phyloP scores from a whole-genome alignment of 305 asterid species.

The Fraxinus ornus region DNA sequence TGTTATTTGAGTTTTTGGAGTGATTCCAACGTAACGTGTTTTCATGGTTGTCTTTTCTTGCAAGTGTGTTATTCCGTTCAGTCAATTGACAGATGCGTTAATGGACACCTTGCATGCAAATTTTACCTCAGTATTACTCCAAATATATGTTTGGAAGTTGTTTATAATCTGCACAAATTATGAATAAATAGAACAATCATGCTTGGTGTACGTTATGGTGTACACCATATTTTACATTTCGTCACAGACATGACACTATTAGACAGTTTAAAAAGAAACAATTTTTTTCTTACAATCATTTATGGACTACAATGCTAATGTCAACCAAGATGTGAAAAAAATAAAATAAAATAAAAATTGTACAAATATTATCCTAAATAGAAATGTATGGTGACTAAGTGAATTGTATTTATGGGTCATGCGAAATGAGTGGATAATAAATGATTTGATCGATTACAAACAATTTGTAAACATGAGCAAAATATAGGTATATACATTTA shows the following conservation, averaged over 20 bases:
- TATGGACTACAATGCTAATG: no score
- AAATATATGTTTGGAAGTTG: not conserved
- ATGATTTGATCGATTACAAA: no score
- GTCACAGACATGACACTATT: no score
- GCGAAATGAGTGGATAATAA: not conserved
- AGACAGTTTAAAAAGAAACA: no score
- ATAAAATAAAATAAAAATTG: no score
- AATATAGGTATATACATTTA: not conserved
- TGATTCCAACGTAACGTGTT: not conserved
- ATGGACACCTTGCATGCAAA: not conserved
- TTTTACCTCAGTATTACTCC: not conserved
- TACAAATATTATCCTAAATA: no score
- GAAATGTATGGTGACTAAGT: not conserved
- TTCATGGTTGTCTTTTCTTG: not conserved
- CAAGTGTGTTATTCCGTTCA: not conserved
- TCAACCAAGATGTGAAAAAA: no score
- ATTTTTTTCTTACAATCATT: no score
- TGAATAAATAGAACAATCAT: not conserved
- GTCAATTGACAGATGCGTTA: not conserved
- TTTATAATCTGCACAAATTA: no score
- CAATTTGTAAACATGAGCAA: no score
- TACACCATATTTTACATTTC: no score
- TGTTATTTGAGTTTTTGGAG: not conserved
- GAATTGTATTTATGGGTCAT: not conserved
- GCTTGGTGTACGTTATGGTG: no score